Evolutionary conservation across 1,284 basidiomycete species (phyloP).

Genomic region (Microbotryum scabiosae): DNA sequence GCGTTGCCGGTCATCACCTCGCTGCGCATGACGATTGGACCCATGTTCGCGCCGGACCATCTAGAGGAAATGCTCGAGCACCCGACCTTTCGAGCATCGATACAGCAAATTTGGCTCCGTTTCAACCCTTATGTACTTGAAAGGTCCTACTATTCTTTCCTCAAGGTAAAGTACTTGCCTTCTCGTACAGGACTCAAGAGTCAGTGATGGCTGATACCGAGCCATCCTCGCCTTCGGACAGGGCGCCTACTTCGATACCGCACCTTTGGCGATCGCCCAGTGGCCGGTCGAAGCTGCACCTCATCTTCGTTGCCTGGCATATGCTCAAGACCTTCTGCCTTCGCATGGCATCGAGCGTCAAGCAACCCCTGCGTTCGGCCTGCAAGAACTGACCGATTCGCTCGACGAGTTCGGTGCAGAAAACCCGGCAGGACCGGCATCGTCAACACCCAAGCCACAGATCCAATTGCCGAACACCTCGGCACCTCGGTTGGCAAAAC

Average conservation of each 20-base stretch:
- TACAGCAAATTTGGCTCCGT: constrained; percentile 29
- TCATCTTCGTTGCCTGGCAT: constrained; percentile 11
- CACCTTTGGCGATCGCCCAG: constrained; percentile 7
- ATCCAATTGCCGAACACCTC: not conserved
- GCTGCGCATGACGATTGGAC: constrained; percentile 27
- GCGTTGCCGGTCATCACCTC: constrained; percentile 9
- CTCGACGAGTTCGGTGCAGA: not conserved
- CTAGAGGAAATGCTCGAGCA: constrained; percentile 30
- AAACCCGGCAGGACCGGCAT: not conserved
- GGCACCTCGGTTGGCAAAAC: not conserved
- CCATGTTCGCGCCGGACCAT: constrained; percentile 30
- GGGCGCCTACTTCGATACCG: constrained; percentile 28
- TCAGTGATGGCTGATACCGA: not conserved
- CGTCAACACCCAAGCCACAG: not conserved
- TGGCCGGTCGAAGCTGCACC: constrained; percentile 7
- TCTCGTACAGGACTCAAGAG: not conserved
- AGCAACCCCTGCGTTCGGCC: constrained; percentile 21
- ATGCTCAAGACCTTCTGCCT: constrained; percentile 27
- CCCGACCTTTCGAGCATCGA: not conserved
- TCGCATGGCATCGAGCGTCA: constrained; percentile 15
- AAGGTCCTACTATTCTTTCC: constrained; percentile 31
- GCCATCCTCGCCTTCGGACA: not conserved
- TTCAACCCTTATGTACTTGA: constrained; percentile 34
- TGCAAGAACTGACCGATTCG: constrained; percentile 12
- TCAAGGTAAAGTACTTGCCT: constrained; percentile 19